Base-by-base conservation (phyloP, 1,139 yeast species). In the Candida tetrigidarum region DNA sequence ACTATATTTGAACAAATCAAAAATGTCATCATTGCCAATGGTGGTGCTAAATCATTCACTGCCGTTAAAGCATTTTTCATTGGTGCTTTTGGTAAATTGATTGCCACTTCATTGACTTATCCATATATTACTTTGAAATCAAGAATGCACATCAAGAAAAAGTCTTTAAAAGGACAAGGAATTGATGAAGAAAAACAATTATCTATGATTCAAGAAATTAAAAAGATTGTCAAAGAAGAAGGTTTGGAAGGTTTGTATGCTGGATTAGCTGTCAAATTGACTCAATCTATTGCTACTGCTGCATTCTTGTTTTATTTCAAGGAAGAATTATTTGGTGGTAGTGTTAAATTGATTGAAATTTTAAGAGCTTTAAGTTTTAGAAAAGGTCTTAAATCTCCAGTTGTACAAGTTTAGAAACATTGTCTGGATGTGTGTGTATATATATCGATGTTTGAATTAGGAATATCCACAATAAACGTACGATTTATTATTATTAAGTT, bases 231-330 rank as follows among this genome's bases (percentile, higher is more conserved):
- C 43, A 63, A 65, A 41, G 80, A 78, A 45, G 96, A 89, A 62
- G 96, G 96, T 11, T 56, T 87, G 29, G 74, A 74, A 41, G 90
- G 93, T 2, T 81, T 92, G 50, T 91, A 91, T 68, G 83, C 86
- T 42, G 97, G 97, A 0, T 77, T 92, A 53, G 71, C 80, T 41
- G 83, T 92, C 43, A 92, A 92, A 68, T 75, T 92, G 50, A 63
- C 85, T 26, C 98, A 92, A 67, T 84, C 93, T 46, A 90, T 92
- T 44, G 63, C 86, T 47, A 89, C 96, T 36, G 95, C 97, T 5
- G 97, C 97, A 1, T 87, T 92, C 59, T 75, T 92, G 57, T 92
- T 92, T 63, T 88, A 85, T 64, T 91, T 92, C 68, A 92, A 92
- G 69, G 97, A 92, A 63, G 93, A 88, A 64, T 77, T 91, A 52